These are phyloP conservation scores for Fusarium verticillioides DNA, from an alignment of 2,329 filamentous ascomycete genomes.

Conservation along the genomic window DNA sequence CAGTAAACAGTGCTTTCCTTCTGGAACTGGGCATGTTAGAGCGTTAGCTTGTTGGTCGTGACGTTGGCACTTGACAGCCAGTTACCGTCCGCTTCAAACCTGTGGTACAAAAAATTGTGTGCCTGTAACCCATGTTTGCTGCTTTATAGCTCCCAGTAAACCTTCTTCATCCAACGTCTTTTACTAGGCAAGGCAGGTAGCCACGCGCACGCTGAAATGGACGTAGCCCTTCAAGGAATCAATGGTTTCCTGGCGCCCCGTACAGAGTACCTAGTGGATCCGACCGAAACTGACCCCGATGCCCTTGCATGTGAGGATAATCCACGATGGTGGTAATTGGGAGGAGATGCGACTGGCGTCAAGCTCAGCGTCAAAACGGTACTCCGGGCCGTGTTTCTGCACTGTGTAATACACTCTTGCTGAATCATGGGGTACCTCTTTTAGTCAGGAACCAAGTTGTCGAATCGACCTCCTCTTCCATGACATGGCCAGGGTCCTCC, in stretches of 20 bases:
- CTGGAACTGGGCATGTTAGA: constrained; percentile 17
- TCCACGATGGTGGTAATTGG: constrained; percentile 34
- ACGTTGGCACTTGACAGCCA: constrained; percentile 35
- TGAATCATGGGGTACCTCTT: constrained; percentile 16
- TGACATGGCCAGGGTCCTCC: constrained; percentile 33
- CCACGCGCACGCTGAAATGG: constrained; percentile 22
- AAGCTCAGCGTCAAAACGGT: constrained; percentile 30
- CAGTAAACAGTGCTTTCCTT: constrained; percentile 21
- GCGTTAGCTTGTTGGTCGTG: constrained; percentile 21
- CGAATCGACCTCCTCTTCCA: constrained; percentile 26
- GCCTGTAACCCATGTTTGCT: constrained; percentile 5
- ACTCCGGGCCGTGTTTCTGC: constrained; percentile 34
- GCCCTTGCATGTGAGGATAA: constrained; percentile 32
- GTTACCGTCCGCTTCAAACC: not conserved
- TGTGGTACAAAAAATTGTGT: not conserved
- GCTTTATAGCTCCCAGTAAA: constrained; percentile 2
- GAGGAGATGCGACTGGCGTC: constrained; percentile 25
- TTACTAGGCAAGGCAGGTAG: not conserved
- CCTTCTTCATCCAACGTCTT: constrained; percentile 15
- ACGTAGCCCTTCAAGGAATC: constrained; percentile 17
- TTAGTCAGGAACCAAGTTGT: constrained; percentile 27
- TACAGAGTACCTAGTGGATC: constrained; percentile 9
- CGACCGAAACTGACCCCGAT: constrained; percentile 31
- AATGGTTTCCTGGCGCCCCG: constrained; percentile 22
- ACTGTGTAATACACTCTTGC: constrained; percentile 31